Conservation (phyloP, 176 grass and related monocot species). For the Carex littledalei region DNA sequence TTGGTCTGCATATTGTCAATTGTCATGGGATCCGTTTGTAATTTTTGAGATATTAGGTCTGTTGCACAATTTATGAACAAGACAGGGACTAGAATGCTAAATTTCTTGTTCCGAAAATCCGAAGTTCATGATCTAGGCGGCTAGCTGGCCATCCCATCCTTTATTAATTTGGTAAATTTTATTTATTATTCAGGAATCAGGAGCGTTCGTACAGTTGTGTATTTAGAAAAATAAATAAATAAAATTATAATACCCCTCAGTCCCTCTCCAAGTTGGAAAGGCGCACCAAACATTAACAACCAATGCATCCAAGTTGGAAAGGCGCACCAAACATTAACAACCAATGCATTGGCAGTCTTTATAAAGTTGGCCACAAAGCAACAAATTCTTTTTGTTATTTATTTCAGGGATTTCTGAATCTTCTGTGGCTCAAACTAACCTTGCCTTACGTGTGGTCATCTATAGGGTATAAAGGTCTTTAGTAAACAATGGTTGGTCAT, state of each 20-base stretch:
- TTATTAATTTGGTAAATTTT: background rate
- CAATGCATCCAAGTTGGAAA: too few species aligned
- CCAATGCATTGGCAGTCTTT: background rate
- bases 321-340: too few species aligned
- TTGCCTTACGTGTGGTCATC: background rate
- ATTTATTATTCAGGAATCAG: background rate
- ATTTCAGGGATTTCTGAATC: background rate
- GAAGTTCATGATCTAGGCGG: background rate
- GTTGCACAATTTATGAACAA: background rate
- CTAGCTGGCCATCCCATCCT: background rate
- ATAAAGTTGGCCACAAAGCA: background rate
- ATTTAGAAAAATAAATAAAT: background rate
- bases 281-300: too few species aligned
- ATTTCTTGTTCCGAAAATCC: background rate
- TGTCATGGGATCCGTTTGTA: too few species aligned
- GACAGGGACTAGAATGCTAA: background rate
- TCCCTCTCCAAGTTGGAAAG: too few species aligned
- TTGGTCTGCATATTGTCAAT: too few species aligned
- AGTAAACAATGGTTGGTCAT: background rate
- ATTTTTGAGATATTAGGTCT: background rate
- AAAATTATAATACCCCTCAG: background rate
- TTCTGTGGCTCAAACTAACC: background rate
- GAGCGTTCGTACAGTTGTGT: background rate
- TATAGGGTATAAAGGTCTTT: background rate
- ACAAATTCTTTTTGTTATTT: background rate